phyloP scores from a whole-genome alignment of 805 yeast species.

The Torulaspora microellipsoides region DNA sequence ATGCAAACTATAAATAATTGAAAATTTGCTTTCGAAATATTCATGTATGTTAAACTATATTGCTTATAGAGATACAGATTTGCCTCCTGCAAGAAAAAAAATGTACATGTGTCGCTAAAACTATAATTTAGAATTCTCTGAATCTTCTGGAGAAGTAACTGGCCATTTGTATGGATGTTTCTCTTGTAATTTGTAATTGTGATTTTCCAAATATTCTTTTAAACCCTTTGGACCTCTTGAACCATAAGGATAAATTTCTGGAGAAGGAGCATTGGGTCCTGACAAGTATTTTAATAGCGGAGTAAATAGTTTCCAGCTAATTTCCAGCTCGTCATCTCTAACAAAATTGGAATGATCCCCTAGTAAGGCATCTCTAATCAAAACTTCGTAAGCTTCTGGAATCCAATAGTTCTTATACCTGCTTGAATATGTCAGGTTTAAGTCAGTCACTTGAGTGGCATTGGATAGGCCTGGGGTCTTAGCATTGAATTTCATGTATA shows the following conservation, averaged over 20 bases:
- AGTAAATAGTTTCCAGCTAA: constrained; percentile 89
- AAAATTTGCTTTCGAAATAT: no score
- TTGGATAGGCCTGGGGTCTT: constrained; percentile 90
- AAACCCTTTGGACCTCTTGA: constrained; percentile 80
- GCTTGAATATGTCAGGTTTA: constrained; percentile 78
- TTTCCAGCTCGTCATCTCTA: constrained; percentile 94
- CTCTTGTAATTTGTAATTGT: constrained; percentile 65
- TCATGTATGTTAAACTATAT: no score
- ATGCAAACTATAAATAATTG: no score
- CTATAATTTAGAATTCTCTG: constrained; percentile 5
- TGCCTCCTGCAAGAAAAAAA: no score
- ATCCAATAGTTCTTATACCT: constrained; percentile 88
- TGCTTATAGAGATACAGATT: no score
- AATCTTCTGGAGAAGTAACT: constrained; percentile 48
- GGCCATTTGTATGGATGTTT: constrained; percentile 87
- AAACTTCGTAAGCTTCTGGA: constrained; percentile 96
- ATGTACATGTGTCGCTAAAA: neutral
- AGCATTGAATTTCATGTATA: constrained; percentile 87
- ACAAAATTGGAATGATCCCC: constrained; percentile 98
- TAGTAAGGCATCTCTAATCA: constrained; percentile 81
- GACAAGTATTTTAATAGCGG: constrained; percentile 83
- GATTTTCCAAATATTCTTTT: constrained; percentile 53
- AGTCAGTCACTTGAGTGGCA: constrained; percentile 77
- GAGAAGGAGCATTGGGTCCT: constrained; percentile 60
- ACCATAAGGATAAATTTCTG: constrained; percentile 76